A percentile compares a stretch with the other conserved stretches of the same genome.
Conservation (phyloP, 2,329 filamentous ascomycete species). For the Iodosphaeria phyllophila region DNA sequence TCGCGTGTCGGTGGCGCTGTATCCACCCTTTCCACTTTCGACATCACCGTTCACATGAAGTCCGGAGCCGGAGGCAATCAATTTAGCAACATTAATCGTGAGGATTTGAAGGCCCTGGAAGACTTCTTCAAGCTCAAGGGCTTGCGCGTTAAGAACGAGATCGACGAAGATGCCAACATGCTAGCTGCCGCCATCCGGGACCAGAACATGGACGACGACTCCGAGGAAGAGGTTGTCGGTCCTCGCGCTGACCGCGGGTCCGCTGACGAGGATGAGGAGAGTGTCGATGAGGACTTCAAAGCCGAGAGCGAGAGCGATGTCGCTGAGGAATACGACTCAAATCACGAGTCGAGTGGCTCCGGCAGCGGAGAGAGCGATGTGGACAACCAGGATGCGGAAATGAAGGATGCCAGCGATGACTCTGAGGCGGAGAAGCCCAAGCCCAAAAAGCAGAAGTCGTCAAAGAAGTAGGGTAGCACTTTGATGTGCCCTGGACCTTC, state of each 20-base stretch:
- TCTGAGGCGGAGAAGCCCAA: slow-evolving; percentile 19
- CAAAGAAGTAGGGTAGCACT: too few species aligned
- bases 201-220: slow-evolving; percentile 47
- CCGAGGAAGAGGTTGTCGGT: slow-evolving; percentile 63
- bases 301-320: slow-evolving; percentile 87
- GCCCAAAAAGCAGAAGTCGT: slow-evolving; percentile 9
- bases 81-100: slow-evolving; percentile 98
- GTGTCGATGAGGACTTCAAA: slow-evolving; percentile 87
- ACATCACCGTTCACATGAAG: slow-evolving; percentile 88
- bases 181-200: slow-evolving; percentile 71
- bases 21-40: slow-evolving; percentile 86
- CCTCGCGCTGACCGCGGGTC: slow-evolving; percentile 63
- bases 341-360: slow-evolving; percentile 68
- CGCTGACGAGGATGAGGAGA: slow-evolving; percentile 91
- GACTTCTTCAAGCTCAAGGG: slow-evolving; percentile 94
- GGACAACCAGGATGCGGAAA: slow-evolving; percentile 25
- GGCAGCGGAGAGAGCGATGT: slow-evolving; percentile 48
- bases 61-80: slow-evolving; percentile 72
- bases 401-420: slow-evolving; percentile 20
- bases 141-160: slow-evolving; percentile 94
- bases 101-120: slow-evolving; percentile 93
- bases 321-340: slow-evolving; percentile 87
- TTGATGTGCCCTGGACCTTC: too few species aligned
- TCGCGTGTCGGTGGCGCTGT: slow-evolving; percentile 88
- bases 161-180: slow-evolving; percentile 74